phyloP scores from a whole-genome alignment of 2,329 filamentous ascomycete genomes.

The Colletotrichum plurivorum region DNA sequence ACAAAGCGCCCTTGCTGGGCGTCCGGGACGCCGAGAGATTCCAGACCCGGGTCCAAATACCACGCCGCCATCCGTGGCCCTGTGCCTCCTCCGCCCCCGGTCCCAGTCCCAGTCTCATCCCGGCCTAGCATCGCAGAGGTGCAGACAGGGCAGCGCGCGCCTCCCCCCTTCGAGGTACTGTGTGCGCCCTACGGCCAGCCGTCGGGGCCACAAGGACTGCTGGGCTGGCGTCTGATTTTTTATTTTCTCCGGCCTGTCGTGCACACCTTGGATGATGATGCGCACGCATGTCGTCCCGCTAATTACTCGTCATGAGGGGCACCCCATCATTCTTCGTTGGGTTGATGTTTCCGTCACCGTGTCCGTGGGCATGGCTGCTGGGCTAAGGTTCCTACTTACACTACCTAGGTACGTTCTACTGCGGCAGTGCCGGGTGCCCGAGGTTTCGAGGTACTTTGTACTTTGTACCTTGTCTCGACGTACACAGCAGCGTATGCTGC shows the following conservation, averaged over 20 bases:
- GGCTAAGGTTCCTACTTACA: not conserved
- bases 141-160: not conserved
- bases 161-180: too few species aligned
- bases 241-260: not conserved
- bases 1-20: constrained; percentile 1
- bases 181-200: too few species aligned
- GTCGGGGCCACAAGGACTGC: too few species aligned
- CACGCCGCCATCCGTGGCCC: constrained; percentile 5
- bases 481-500: too few species aligned
- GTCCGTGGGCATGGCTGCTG: constrained; percentile 11
- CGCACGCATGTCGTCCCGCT: not conserved
- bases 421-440: too few species aligned
- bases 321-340: constrained; percentile 12
- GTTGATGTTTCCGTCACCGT: constrained; percentile 14
- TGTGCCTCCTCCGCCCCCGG: constrained; percentile 5
- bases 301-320: not conserved
- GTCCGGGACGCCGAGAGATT: constrained; percentile 18
- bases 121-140: not conserved
- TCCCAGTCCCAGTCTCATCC: constrained; percentile 13
- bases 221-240: not conserved
- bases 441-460: too few species aligned
- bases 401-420: not conserved
- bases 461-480: too few species aligned
- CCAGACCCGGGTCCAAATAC: constrained; percentile 35
- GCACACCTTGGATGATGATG: not conserved